A percentile compares a stretch with the other conserved stretches of the same genome.
Evolutionary conservation across 805 yeast species (phyloP).

Genomic region (Spathaspora sp.): DNA sequence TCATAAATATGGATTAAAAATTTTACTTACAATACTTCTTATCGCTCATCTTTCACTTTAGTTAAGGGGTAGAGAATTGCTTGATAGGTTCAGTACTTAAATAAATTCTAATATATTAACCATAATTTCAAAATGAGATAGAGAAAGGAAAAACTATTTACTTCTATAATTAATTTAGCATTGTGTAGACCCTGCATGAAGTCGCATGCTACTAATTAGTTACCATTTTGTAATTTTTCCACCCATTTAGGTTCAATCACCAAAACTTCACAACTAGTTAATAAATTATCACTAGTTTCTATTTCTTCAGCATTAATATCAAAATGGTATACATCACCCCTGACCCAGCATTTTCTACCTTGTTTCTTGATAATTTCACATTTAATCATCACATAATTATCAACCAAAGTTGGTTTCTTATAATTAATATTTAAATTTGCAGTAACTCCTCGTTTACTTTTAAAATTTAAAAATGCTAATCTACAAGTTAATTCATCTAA

Average conservation of each 20-base stretch:
- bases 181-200: too few species aligned
- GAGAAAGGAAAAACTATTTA: too few species aligned
- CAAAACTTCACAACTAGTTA: conserved; percentile 36
- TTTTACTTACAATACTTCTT: too few species aligned
- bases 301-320: conserved; percentile 15
- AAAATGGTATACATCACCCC: conserved; percentile 26
- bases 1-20: too few species aligned
- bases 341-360: conserved; percentile 40
- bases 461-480: conserved; percentile 38
- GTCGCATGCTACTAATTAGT: not conserved
- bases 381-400: conserved; percentile 29
- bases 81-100: too few species aligned
- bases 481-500: conserved; percentile 42
- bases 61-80: too few species aligned
- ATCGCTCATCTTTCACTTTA: too few species aligned
- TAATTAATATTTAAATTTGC: conserved; percentile 42
- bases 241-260: conserved; percentile 43
- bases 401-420: conserved; percentile 30
- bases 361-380: conserved; percentile 26
- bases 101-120: too few species aligned
- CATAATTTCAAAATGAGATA: too few species aligned
- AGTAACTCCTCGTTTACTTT: conserved; percentile 39
- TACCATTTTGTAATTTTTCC: conserved; percentile 17
- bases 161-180: too few species aligned
- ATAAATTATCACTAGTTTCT: conserved; percentile 20